Evolutionary conservation across 2,329 filamentous ascomycete species (phyloP).

Genomic region (Alternaria tenuissima): DNA sequence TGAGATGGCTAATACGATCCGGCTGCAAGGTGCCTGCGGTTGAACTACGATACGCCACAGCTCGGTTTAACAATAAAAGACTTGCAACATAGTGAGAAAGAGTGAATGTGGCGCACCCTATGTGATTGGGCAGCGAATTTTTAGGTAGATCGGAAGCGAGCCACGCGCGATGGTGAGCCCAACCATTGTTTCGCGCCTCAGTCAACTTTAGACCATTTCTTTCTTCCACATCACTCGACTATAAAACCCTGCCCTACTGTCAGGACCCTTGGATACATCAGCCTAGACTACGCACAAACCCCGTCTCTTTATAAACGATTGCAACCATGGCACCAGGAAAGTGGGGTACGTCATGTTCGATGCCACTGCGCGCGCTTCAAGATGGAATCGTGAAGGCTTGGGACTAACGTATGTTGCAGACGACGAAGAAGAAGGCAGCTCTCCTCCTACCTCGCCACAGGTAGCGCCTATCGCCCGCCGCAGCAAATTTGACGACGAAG

Average conservation of each 20-base stretch:
- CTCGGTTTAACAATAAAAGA: background rate
- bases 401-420: slow-evolving; percentile 45
- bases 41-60: background rate
- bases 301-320: slow-evolving; percentile 18
- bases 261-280: background rate
- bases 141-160: slow-evolving; percentile 29
- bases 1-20: background rate
- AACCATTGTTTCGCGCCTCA: slow-evolving; percentile 37
- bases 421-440: slow-evolving; percentile 66
- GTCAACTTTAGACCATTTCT: slow-evolving; percentile 27
- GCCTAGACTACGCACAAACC: slow-evolving; percentile 2
- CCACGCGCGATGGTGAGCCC: slow-evolving; percentile 33
- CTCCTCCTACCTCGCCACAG: slow-evolving; percentile 58
- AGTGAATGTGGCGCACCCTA: slow-evolving; percentile 8
- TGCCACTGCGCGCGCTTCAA: slow-evolving; percentile 28
- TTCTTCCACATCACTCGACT: slow-evolving; percentile 22
- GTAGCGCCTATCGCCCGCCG: slow-evolving; percentile 58
- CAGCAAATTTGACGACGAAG: slow-evolving; percentile 90
- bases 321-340: slow-evolving; percentile 50
- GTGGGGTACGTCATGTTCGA: slow-evolving; percentile 53
- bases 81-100: background rate
- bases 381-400: background rate
- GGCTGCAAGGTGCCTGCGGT: background rate
- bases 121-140: slow-evolving; percentile 46
- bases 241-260: slow-evolving; percentile 15